Evolutionary conservation across 1,284 basidiomycete species (phyloP), one percentile per base, ranked within the genome.

Genomic region (Sporisorium iseilematis-ciliati): DNA sequence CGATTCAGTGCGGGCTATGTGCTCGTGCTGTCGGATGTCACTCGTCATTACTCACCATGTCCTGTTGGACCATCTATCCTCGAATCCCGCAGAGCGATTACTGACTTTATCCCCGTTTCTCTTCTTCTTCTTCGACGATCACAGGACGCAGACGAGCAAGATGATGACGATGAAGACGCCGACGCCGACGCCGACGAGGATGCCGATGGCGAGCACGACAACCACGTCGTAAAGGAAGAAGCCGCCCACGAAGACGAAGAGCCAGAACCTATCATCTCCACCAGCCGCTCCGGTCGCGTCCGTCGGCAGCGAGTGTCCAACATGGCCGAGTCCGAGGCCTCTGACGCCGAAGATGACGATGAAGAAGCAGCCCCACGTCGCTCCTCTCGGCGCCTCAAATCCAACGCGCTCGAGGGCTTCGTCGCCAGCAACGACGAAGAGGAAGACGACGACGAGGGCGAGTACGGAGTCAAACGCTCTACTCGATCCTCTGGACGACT

Each of bases 371-470:
- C 42, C 6, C 63, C 52, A 14, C 65, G 63, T 26, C 62, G 74
- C 53, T 49, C 71, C 2, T 58, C 68, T 26, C 55, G 50, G 4
- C 38, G 50, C 20, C 61, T 73, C 55, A 40, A 54, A 21, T 50
- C 58, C 40, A 70, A 72, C 33, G 62, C 73, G 14, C 60, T 80
- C 16, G 73, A 56, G n/a, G 78, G 74, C 49, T 82, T 81, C 48
- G 79, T 82, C 16, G 81, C 76, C 10, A 49, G 59, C 8, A 77
- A 81, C 38, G 80, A 82, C 52, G 79, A 81, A 11, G 68, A 73
- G n/a, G 75, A 81, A 14, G 78, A 79, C 25, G 79, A 80, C 53
- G 74, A 76, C 55, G 78, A 75, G 25, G 77, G 73, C 46, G 79
- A 76, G 26, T 76, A 75, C 41, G 70, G 57, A 21, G 53, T 52